Evolutionary conservation across 805 yeast species (phyloP).

Genomic region (Brettanomyces custersianus): DNA sequence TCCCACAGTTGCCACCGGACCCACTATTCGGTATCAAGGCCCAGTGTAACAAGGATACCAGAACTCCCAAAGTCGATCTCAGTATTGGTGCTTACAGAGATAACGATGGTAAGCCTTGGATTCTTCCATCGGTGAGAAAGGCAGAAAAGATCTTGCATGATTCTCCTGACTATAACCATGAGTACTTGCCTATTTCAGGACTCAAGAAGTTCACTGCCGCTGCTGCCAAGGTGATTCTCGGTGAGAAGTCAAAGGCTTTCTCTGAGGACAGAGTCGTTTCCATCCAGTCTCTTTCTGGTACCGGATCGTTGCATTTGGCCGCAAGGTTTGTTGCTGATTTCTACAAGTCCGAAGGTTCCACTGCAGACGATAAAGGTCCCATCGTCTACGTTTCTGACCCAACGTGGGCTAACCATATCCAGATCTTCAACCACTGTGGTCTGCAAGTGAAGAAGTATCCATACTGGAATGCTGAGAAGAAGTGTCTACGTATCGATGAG

Average conservation of each 20-base stretch:
- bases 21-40: slow-evolving; percentile 79
- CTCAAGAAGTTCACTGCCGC: slow-evolving; percentile 55
- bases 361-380: slow-evolving; percentile 17
- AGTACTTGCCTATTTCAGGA: slow-evolving; percentile 80
- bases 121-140: slow-evolving; percentile 65
- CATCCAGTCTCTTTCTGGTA: slow-evolving; percentile 75
- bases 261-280: slow-evolving; percentile 44
- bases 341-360: slow-evolving; percentile 25
- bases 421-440: slow-evolving; percentile 68
- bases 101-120: slow-evolving; percentile 81
- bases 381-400: slow-evolving; percentile 72
- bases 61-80: slow-evolving; percentile 67
- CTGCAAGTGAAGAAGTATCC: slow-evolving; percentile 64
- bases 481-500: slow-evolving; percentile 65
- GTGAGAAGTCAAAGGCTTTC: slow-evolving; percentile 46
- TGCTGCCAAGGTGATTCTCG: slow-evolving; percentile 68
- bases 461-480: slow-evolving; percentile 72
- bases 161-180: slow-evolving; percentile 67
- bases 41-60: slow-evolving; percentile 47
- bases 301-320: slow-evolving; percentile 86
- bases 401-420: slow-evolving; percentile 97
- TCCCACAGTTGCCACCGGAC: slow-evolving; percentile 71
- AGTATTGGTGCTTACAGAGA: slow-evolving; percentile 96
- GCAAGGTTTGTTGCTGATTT: slow-evolving; percentile 58
- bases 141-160: slow-evolving; percentile 61